Evolutionary conservation across 1,139 yeast genomes (phyloP), one percentile per base, ranked within the genome.

Genomic region (Geotrichum histeridarum): DNA sequence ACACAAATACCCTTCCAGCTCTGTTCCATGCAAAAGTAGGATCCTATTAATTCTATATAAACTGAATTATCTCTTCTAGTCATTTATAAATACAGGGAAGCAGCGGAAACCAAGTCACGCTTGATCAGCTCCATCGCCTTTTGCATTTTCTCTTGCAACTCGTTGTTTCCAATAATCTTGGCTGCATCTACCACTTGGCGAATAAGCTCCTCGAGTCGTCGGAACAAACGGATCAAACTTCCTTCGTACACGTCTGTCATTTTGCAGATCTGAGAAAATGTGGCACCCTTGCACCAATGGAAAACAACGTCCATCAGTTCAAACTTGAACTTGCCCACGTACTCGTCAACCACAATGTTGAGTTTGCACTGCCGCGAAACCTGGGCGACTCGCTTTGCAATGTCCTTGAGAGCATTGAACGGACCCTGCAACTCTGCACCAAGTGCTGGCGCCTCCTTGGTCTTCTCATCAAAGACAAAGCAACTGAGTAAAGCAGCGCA

Each of bases 161-260:
- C 94, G 37, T 79, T 79, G 69, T 91, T 91, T 56, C 98, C 98
- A 63, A 93, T 93, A 15, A 95, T 86, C 67, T 86, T 88, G 4
- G 98, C 93, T 8, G 96, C 98, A 63, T 81, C 82, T 43, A 83
- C 84, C 81, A 94, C 77, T 70, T 94, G 99, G 64, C 95, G 80
- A 52, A 94, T 75, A 75, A 94, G 79, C 69, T 94, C 99, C 70
- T 93, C 99, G 55, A 94, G 75, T 66, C 99, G 79, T 70, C 94
- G 84, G 74, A 94, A 91, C 81, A 89, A 86, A 70, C 99, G 82
- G 60, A 94, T 91, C 68, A 94, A 78, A 33, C 95, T 86, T 45
- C 99, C 99, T 74, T 94, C 99, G 64, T 91, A 94, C 46, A 94
- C 98, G 68, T 93, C 99, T 0, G 99, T 93, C 97, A 93, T 89